Percentiles rank a stretch among this genome's conserved stretches.
These are phyloP conservation scores for Termitomyces sp. DNA, from an alignment of 768 basidiomycete genomes.

Conservation along the genomic window DNA sequence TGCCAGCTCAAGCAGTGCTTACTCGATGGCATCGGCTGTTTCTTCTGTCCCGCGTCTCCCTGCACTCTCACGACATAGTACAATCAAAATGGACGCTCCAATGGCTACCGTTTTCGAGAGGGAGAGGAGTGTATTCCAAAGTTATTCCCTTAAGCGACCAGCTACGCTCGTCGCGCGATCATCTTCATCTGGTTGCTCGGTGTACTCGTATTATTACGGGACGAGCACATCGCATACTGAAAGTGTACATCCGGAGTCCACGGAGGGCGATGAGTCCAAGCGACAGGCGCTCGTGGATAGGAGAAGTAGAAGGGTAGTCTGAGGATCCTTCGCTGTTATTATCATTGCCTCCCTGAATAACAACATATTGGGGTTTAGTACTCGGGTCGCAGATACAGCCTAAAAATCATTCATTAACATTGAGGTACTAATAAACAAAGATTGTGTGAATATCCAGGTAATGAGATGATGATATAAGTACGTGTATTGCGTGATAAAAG, in stretches of 20 bases:
- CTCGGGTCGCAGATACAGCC: too few species aligned
- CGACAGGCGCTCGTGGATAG: not conserved
- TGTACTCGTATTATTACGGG: slow-evolving; percentile 11
- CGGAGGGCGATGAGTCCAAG: not conserved
- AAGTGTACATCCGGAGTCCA: not conserved
- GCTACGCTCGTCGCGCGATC: slow-evolving; percentile 4
- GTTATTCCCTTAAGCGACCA: not conserved
- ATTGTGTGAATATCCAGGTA: not conserved
- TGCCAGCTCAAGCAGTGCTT: slow-evolving; percentile 20
- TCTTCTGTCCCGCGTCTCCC: slow-evolving; percentile 13
- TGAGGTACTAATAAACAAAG: not conserved
- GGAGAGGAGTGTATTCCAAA: not conserved
- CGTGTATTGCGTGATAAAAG: not conserved
- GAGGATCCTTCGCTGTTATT: not conserved
- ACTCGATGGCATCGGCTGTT: slow-evolving; percentile 18
- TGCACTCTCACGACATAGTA: slow-evolving; percentile 12
- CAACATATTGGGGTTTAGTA: not conserved
- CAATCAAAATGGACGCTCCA: slow-evolving; percentile 8
- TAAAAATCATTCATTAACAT: not conserved
- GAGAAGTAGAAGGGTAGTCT: not conserved
- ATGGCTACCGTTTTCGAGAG: slow-evolving; percentile 6
- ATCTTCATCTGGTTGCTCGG: slow-evolving; percentile 14
- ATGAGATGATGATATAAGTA: not conserved
- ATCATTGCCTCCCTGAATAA: not conserved
- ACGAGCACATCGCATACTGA: not conserved